Percentiles rank a stretch among this genome's conserved stretches.
Conservation (phyloP, 768 basidiomycete genomes). For the Lentinus tigrinus region DNA sequence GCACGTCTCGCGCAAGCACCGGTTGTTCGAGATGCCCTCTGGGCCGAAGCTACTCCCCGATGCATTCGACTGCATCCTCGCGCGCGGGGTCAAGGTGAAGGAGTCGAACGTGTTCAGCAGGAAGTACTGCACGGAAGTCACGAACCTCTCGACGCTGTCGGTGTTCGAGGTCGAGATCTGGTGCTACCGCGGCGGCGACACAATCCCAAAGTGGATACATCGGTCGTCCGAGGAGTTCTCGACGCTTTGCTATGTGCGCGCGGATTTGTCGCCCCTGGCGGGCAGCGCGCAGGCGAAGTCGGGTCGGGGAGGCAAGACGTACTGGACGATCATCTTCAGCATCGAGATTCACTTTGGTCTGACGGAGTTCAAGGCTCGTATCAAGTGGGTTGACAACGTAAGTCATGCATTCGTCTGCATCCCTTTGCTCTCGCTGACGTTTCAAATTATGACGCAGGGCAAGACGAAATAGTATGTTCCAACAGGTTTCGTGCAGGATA, state of each 20-base stretch:
- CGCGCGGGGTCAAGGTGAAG: slow-evolving; percentile 69
- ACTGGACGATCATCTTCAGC: slow-evolving; percentile 84
- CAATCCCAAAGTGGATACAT: slow-evolving; percentile 72
- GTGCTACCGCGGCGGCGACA: slow-evolving; percentile 78
- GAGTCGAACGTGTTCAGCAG: slow-evolving; percentile 79
- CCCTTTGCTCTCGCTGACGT: not conserved
- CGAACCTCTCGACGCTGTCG: slow-evolving; percentile 69
- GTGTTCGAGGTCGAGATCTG: slow-evolving; percentile 85
- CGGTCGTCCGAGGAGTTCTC: slow-evolving; percentile 64
- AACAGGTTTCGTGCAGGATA: not conserved
- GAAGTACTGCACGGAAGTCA: slow-evolving; percentile 82
- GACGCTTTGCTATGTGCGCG: slow-evolving; percentile 75
- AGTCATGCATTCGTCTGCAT: slow-evolving; percentile 26
- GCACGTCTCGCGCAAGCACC: slow-evolving; percentile 59
- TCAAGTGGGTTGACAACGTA: slow-evolving; percentile 82
- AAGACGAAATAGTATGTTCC: slow-evolving; percentile 66
- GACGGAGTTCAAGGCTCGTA: slow-evolving; percentile 79
- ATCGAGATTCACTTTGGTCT: slow-evolving; percentile 83
- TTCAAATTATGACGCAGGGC: slow-evolving; percentile 41
- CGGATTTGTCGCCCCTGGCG: slow-evolving; percentile 70
- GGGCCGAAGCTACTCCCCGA: slow-evolving; percentile 78
- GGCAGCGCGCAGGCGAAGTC: slow-evolving; percentile 69
- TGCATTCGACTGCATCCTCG: slow-evolving; percentile 79
- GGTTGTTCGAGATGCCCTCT: slow-evolving; percentile 72
- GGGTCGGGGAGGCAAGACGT: slow-evolving; percentile 64